Percentiles rank a stretch among this genome's conserved stretches.
These are phyloP conservation scores for Colletotrichum limetticola DNA, from an alignment of 2,329 filamentous ascomycete species.

Conservation along the genomic window DNA sequence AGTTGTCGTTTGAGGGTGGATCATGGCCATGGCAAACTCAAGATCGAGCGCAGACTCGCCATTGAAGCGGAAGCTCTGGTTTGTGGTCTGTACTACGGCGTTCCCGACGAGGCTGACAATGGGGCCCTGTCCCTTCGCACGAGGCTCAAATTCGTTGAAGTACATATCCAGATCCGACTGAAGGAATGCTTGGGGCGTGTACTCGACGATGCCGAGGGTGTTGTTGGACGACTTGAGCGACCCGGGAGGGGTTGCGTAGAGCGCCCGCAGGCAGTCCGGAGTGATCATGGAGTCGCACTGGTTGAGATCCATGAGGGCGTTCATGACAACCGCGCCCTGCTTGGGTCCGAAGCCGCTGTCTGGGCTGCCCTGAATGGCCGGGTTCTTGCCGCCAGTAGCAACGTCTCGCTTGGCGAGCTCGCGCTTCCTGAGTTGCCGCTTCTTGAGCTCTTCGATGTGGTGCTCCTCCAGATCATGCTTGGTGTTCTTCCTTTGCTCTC, in stretches of 20 bases:
- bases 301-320: slow-evolving; percentile 42
- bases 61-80: slow-evolving; percentile 38
- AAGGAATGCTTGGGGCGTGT: slow-evolving; percentile 61
- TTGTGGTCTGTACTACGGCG: slow-evolving; percentile 51
- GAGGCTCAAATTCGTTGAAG: slow-evolving; percentile 54
- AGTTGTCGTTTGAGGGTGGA: slow-evolving; percentile 61
- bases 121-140: slow-evolving; percentile 56
- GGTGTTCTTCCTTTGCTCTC: slow-evolving; percentile 39
- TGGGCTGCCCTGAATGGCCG: slow-evolving; percentile 43
- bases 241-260: slow-evolving; percentile 57
- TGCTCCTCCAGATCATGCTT: slow-evolving; percentile 38
- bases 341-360: slow-evolving; percentile 42
- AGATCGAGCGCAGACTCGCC: slow-evolving; percentile 66
- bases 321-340: slow-evolving; percentile 43
- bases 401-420: slow-evolving; percentile 34
- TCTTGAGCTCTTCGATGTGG: slow-evolving; percentile 40
- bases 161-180: slow-evolving; percentile 60
- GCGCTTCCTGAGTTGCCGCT: slow-evolving; percentile 34
- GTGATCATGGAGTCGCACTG: slow-evolving; percentile 67
- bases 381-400: slow-evolving; percentile 27
- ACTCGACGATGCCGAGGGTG: slow-evolving; percentile 63
- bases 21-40: slow-evolving; percentile 63
- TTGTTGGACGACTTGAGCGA: slow-evolving; percentile 50
- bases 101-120: slow-evolving; percentile 58
- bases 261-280: slow-evolving; percentile 63